Evolutionary conservation across 2,329 filamentous ascomycete genomes (phyloP).

Genomic region (Metarhizium anisopliae): DNA sequence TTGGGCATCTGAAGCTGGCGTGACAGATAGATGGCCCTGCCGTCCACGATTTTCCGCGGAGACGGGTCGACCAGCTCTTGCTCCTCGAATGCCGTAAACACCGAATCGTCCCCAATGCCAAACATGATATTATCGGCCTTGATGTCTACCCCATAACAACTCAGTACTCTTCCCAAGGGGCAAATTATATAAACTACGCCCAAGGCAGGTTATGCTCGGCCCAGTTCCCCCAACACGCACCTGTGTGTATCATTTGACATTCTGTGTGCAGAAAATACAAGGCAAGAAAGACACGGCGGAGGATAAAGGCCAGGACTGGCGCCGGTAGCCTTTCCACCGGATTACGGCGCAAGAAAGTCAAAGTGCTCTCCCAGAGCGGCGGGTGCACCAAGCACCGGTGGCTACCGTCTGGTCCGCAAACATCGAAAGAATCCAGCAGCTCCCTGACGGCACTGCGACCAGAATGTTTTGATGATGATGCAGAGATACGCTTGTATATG

Average conservation of each 20-base stretch:
- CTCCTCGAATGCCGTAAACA: slow-evolving; percentile 23
- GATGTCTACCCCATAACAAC: slow-evolving; percentile 23
- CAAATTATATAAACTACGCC: neutral
- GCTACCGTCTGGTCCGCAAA: slow-evolving; percentile 23
- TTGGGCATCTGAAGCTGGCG: slow-evolving; percentile 26
- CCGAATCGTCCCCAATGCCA: slow-evolving; percentile 21
- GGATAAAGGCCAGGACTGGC: slow-evolving; percentile 23
- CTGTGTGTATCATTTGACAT: neutral
- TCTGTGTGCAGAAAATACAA: slow-evolving; percentile 20
- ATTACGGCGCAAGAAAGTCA: slow-evolving; percentile 29
- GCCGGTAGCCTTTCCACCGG: slow-evolving; percentile 25
- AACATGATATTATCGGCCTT: slow-evolving; percentile 40
- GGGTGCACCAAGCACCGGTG: slow-evolving; percentile 29
- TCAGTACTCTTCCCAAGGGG: too few relatives aligned
- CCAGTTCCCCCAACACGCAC: neutral
- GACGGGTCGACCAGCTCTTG: slow-evolving; percentile 28
- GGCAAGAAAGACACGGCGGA: slow-evolving; percentile 31
- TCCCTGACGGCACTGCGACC: slow-evolving; percentile 21
- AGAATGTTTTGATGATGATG: slow-evolving; percentile 10
- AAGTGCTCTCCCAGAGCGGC: slow-evolving; percentile 33
- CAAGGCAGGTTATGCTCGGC: neutral
- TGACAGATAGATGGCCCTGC: slow-evolving; percentile 32
- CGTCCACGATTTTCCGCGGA: slow-evolving; percentile 32
- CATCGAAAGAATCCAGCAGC: slow-evolving; percentile 28
- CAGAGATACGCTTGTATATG: neutral